Base-by-base conservation (phyloP, 1,284 basidiomycete genomes). In the Thelephora terrestris region DNA sequence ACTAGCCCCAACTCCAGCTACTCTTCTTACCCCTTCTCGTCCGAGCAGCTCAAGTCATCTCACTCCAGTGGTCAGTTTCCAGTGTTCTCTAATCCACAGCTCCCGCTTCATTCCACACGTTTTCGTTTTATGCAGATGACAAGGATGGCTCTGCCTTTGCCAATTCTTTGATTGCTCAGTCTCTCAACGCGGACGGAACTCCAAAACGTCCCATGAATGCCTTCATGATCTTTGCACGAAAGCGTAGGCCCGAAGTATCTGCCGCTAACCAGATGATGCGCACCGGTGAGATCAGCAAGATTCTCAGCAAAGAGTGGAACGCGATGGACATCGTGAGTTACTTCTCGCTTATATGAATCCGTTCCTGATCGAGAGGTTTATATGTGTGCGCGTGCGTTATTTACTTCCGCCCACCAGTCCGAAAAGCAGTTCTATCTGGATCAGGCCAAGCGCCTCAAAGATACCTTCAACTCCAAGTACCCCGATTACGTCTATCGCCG, bases 171-270 rank as follows among this genome's bases (percentile, higher is more conserved):
- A 88, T 79, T 16, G 75, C 76, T 3, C 86, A 90, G 65, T 79
- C 83, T 16, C 71, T 90, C 50, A 90, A 90, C 61, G 71, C 84
- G 1, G 86, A 90, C 59, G 86, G 86, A 29, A 89, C 86, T 38
- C 86, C 87, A 21, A 87, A 87, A 61, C 78, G 86, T 10, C 86
- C 86, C 37, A 90, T 90, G 86, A 90, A 90, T 62, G 87, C 86
- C 21, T 90, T 90, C 67, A 90, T 90, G 86, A 90, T 90, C 52
- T 90, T 89, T 58, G 87, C 87, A 50, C 76, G 86, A n/a, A 74
- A 79, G 49, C 71, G 86, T 49, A 68, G 86, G 29, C 87, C 87
- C 16, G 82, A 90, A 63, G 84, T 90, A 32, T 80, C 84, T 5
- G 78, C 84, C 17, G 82, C 83, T 53, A 85, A 90, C 62, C 84